A percentile compares a stretch with the other conserved stretches of the same genome.
These are phyloP conservation scores for Diaporthe vexans DNA, from an alignment of 2,329 filamentous ascomycete species.

Conservation along the genomic window DNA sequence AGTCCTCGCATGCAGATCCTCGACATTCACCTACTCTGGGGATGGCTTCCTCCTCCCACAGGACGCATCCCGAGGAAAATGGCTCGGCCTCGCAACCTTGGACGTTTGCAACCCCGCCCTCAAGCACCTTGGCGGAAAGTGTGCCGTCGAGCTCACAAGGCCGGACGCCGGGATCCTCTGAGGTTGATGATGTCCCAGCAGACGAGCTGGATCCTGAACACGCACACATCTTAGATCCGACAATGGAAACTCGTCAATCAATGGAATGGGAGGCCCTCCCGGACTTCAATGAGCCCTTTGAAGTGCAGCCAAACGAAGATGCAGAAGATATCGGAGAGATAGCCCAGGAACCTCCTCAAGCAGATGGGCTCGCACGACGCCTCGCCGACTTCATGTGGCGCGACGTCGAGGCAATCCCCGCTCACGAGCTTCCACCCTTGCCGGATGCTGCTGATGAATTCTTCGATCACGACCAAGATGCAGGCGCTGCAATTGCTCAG, in stretches of 20 bases:
- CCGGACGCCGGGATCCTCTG: constrained; percentile 38
- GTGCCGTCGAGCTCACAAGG: constrained; percentile 37
- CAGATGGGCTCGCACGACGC: constrained; percentile 56
- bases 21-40: constrained; percentile 6
- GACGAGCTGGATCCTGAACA: not conserved
- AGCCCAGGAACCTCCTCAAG: constrained; percentile 44
- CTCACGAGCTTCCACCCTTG: constrained; percentile 63
- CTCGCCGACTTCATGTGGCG: constrained; percentile 75
- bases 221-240: not conserved
- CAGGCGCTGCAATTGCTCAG: constrained; percentile 45
- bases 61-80: constrained; percentile 11
- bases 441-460: constrained; percentile 56
- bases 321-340: constrained; percentile 20
- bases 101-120: constrained; percentile 40
- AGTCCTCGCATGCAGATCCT: constrained; percentile 24
- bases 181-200: constrained; percentile 13
- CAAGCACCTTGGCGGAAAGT: constrained; percentile 41
- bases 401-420: constrained; percentile 66
- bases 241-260: not conserved
- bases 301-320: constrained; percentile 21
- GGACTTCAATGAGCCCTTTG: constrained; percentile 35
- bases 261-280: constrained; percentile 38
- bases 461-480: constrained; percentile 52
- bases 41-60: not conserved
- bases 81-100: constrained; percentile 22